Evolutionary conservation across 768 basidiomycete species (phyloP).

Genomic region (Coprinopsis sp.): DNA sequence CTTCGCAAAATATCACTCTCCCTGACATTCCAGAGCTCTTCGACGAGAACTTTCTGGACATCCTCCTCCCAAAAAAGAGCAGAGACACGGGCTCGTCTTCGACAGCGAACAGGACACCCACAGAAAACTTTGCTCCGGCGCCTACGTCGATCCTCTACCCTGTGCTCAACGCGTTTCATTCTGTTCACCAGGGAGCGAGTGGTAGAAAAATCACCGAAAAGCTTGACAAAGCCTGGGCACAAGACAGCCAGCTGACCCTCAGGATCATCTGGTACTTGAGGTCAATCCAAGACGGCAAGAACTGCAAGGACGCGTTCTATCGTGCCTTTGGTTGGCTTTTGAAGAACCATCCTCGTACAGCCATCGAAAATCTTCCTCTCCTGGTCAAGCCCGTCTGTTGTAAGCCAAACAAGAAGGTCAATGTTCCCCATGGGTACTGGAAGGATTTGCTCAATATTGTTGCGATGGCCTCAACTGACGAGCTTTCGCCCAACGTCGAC

Average conservation of each 20-base stretch:
- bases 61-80: conserved; percentile 38
- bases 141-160: conserved; percentile 46
- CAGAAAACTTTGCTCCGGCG: conserved; percentile 48
- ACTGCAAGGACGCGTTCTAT: conserved; percentile 58
- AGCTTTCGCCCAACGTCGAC: conserved; percentile 32
- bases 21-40: conserved; percentile 58
- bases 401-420: conserved; percentile 25
- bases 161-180: conserved; percentile 56
- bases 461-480: conserved; percentile 49
- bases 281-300: conserved; percentile 68
- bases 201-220: conserved; percentile 24
- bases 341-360: conserved; percentile 63
- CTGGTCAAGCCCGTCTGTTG: conserved; percentile 50
- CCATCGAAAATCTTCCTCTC: conserved; percentile 53
- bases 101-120: conserved; percentile 39
- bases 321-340: conserved; percentile 66
- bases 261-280: conserved; percentile 63
- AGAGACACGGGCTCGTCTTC: conserved; percentile 9
- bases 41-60: conserved; percentile 50
- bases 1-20: conserved; percentile 44
- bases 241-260: conserved; percentile 55
- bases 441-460: conserved; percentile 72
- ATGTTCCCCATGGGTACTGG: conserved; percentile 58
- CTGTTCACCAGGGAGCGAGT: conserved; percentile 25
- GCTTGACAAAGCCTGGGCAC: conserved; percentile 50